These are phyloP conservation scores for Globisporangium orthogonon DNA, from an alignment of 352 stramenopile genomes.

Conservation along the genomic window DNA sequence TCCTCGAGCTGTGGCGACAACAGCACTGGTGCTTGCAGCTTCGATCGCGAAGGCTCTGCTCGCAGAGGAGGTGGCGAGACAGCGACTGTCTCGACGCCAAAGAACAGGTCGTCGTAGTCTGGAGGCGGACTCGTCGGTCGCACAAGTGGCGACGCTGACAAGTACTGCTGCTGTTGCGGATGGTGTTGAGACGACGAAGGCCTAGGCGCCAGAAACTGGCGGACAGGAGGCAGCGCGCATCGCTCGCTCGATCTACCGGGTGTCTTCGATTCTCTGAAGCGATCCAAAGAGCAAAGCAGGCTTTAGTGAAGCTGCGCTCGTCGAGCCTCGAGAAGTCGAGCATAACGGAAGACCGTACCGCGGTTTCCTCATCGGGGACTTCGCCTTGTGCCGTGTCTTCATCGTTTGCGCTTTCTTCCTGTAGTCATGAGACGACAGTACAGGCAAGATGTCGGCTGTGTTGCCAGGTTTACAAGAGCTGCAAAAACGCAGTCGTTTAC, in stretches of 20 bases:
- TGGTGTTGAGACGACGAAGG: constrained; percentile 7
- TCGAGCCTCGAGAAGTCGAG: too few relatives aligned
- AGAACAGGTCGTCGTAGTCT: constrained; percentile 59
- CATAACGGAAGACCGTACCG: constrained; percentile 5
- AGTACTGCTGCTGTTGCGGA: neutral
- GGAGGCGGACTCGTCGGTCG: constrained; percentile 37
- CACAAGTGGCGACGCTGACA: neutral
- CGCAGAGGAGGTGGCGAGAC: constrained; percentile 8
- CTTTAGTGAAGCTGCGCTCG: neutral
- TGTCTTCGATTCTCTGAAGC: constrained; percentile 2
- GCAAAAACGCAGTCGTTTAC: neutral
- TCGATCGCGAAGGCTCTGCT: constrained; percentile 1
- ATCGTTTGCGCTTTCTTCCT: constrained; percentile 15
- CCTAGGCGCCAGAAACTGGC: constrained; percentile 13
- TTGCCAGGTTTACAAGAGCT: neutral
- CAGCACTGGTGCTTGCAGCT: neutral
- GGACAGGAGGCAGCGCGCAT: constrained; percentile 20
- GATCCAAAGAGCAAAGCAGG: neutral
- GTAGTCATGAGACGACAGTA: neutral
- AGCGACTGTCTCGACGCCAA: constrained; percentile 51
- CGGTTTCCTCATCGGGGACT: constrained; percentile 17
- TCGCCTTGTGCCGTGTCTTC: constrained; percentile 7
- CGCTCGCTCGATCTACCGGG: constrained; percentile 10
- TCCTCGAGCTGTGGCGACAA: constrained; percentile 6
- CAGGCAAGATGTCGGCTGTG: neutral